Conservation (phyloP, 495 filamentous ascomycete genomes). For the Darksidea phi region DNA sequence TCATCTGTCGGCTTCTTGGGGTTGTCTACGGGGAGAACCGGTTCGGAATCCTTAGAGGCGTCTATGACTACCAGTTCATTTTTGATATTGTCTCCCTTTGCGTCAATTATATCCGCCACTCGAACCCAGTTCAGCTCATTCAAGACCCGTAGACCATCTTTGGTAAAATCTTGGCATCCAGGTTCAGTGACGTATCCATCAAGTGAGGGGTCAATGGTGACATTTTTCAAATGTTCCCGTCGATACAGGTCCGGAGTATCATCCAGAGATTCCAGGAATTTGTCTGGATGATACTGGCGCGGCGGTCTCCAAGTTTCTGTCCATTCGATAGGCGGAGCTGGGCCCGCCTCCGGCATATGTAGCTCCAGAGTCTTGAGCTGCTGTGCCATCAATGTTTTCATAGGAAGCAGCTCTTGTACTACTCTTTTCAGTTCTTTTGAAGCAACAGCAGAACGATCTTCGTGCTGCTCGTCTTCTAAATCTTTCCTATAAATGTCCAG, state of each 20-base stretch:
- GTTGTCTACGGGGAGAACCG: background rate
- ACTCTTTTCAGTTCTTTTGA: background rate
- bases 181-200: background rate
- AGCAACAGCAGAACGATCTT: too few species aligned
- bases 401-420: conserved; percentile 2
- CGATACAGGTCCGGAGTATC: conserved; percentile 9
- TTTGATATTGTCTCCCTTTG: too few species aligned
- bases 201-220: background rate
- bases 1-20: background rate
- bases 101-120: too few species aligned
- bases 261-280: conserved; percentile 8
- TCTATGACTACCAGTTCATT: too few species aligned
- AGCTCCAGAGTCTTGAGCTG: background rate
- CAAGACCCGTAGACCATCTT: too few species aligned
- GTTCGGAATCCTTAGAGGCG: too few species aligned
- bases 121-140: too few species aligned
- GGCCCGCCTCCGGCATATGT: background rate
- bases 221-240: background rate
- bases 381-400: background rate
- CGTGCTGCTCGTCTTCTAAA: background rate
- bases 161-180: background rate
- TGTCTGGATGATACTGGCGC: conserved; percentile 8
- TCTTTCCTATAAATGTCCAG: conserved; percentile 3
- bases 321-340: conserved; percentile 8
- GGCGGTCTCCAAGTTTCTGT: conserved; percentile 7